Base-by-base conservation (phyloP, 2,329 filamentous ascomycete genomes). In the Plectosphaerella cucumerina region DNA sequence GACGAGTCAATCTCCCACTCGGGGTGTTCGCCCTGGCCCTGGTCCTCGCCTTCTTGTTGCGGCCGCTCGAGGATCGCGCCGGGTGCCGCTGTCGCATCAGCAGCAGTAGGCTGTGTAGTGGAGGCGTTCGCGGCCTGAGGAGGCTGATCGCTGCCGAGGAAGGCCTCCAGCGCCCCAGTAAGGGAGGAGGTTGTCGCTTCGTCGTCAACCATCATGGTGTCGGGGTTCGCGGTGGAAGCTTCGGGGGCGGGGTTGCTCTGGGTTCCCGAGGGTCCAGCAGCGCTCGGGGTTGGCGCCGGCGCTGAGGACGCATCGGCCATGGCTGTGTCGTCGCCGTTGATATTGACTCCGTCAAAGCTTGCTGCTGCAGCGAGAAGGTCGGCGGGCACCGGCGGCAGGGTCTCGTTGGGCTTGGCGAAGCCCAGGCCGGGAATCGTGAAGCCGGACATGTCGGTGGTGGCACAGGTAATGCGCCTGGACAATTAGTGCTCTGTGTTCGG, bases 1-100 rank as follows among this genome's bases (percentile, higher is more conserved):
- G 86, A 89, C 2, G 87, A 91, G 61, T 93, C 89, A 8, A 78
- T 73, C 63, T 96, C 90, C 89, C 90, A 97, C 67, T 97, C 92
- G 3, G 87, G 85, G 43, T 87, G 75, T 11, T 70, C 73, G 50
- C 60, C 59, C 12, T 42, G n/a, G 10, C n/a, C 39, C 12, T 70
- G 73, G 50, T 20, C 22, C 46, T 67, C 57, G 12, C 66, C 67
- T 34, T 62, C 61, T 44, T 67, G 65, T n/a, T 12, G 53, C 34
- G 43, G 51, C 33, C 17, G 44, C 47, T 14, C 34, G 18, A 47
- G 31, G 10, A 43, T 20, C 34, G 47, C 4, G 46, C 41, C 12
- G 43, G 41, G 39, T 1, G 21, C 42, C 14, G 49, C 47, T 1
- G 47, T 39, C 47, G 20, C 11, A 15, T 44, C 37, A 5, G 44